These are phyloP conservation scores for Sarocladium oryzae DNA, from an alignment of 2,329 filamentous ascomycete species.

Conservation along the genomic window DNA sequence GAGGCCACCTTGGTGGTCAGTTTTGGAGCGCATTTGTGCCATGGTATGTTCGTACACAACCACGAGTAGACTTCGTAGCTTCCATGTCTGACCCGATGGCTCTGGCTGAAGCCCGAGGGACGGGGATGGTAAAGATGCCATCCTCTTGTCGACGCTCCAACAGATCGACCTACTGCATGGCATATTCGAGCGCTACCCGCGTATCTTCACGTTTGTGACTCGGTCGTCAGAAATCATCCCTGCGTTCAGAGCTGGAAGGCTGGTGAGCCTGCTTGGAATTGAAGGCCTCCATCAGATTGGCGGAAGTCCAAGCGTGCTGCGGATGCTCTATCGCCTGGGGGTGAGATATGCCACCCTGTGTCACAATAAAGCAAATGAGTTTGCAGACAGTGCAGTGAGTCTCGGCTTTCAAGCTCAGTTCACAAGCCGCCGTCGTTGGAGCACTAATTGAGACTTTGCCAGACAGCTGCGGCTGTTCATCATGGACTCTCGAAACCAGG, in stretches of 20 bases:
- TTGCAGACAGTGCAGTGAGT: conserved; percentile 12
- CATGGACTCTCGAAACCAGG: conserved; percentile 13
- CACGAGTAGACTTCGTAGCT: conserved; percentile 17
- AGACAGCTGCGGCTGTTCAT: too few relatives aligned
- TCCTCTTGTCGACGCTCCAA: conserved; percentile 15
- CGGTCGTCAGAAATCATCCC: conserved; percentile 17
- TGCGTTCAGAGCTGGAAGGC: conserved; percentile 24
- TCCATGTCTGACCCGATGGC: conserved; percentile 14
- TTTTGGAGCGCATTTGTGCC: conserved; percentile 25
- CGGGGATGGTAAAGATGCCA: conserved; percentile 13
- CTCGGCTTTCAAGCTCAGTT: too few relatives aligned
- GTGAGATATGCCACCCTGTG: conserved; percentile 31
- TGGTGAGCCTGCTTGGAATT: conserved; percentile 30
- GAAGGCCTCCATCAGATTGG: conserved; percentile 31
- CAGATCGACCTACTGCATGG: conserved; percentile 28
- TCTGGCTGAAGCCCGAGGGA: background rate
- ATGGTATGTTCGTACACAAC: conserved; percentile 18
- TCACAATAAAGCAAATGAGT: conserved; percentile 28
- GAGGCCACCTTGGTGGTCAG: conserved; percentile 23
- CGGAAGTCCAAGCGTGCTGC: conserved; percentile 25
- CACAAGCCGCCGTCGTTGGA: too few relatives aligned
- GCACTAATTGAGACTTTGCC: too few relatives aligned
- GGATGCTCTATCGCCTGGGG: conserved; percentile 28
- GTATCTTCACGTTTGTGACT: conserved; percentile 21
- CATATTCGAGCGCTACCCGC: conserved; percentile 20